A percentile compares a stretch with the other conserved stretches of the same genome.
Evolutionary conservation across 257 asterid genomes (phyloP).

Genomic region (Penstemon davidsonii): DNA sequence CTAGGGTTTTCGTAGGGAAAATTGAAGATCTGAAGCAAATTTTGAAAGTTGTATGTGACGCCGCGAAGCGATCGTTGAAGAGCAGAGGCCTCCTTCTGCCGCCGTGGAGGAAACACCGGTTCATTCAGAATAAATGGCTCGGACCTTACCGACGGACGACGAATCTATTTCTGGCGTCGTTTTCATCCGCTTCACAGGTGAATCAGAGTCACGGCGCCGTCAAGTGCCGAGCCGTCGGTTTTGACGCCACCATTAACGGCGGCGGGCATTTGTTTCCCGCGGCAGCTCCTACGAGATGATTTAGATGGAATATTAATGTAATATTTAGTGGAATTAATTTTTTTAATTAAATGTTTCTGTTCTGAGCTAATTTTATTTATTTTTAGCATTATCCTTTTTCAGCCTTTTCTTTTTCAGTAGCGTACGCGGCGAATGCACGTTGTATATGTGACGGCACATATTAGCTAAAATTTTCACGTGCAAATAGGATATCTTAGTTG

Average conservation of each 20-base stretch:
- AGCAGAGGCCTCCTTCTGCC: constrained; percentile 55
- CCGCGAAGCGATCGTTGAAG: constrained; percentile 63
- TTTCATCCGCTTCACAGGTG: constrained; percentile 21
- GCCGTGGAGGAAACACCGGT: constrained; percentile 88
- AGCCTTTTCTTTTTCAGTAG: not conserved
- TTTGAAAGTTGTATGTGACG: constrained; percentile 58
- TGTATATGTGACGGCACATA: constrained; percentile 34
- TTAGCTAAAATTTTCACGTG: constrained; percentile 30
- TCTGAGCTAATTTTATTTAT: not conserved
- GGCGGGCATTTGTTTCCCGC: constrained; percentile 42
- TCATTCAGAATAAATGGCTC: constrained; percentile 78
- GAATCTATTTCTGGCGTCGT: constrained; percentile 38
- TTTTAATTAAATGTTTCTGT: no score
- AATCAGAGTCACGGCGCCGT: constrained; percentile 27
- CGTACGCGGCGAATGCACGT: constrained; percentile 43
- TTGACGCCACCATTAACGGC: constrained; percentile 51
- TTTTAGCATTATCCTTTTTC: constrained; percentile 26
- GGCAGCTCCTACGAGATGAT: constrained; percentile 54
- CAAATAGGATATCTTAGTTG: not conserved
- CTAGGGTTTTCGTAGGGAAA: constrained; percentile 58
- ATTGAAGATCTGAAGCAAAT: constrained; percentile 56
- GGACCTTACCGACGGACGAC: constrained; percentile 61
- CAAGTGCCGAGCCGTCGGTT: constrained; percentile 69
- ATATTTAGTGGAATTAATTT: no score
- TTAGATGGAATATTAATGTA: constrained; percentile 10